These are phyloP conservation scores for Apiospora phragmitis DNA, from an alignment of 2,329 filamentous ascomycete genomes.

Conservation along the genomic window DNA sequence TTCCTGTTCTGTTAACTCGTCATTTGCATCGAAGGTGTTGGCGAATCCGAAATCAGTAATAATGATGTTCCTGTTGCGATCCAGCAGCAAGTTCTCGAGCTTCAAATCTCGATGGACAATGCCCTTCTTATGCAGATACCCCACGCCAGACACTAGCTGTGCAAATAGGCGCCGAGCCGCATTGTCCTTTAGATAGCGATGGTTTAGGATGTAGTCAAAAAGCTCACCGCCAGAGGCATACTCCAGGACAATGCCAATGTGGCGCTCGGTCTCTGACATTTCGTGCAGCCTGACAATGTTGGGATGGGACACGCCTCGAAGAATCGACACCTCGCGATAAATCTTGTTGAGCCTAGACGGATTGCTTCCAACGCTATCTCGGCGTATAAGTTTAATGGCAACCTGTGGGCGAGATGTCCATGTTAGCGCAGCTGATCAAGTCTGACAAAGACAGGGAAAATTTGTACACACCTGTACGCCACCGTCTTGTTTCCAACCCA, in stretches of 20 bases:
- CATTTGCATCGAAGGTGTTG: conserved; percentile 89
- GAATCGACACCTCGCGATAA: conserved; percentile 92
- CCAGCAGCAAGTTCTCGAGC: conserved; percentile 90
- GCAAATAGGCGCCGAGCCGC: conserved; percentile 89
- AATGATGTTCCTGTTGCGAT: conserved; percentile 98
- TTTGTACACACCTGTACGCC: conserved; percentile 67
- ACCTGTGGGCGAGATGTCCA: conserved; percentile 54
- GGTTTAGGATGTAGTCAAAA: conserved; percentile 97
- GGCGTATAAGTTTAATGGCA: conserved; percentile 91
- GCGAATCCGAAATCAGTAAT: conserved; percentile 99
- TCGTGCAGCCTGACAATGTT: conserved; percentile 97
- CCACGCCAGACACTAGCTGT: conserved; percentile 92
- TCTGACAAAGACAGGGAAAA: neutral
- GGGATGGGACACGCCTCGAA: conserved; percentile 84
- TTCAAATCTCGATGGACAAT: conserved; percentile 98
- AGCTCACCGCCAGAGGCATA: conserved; percentile 97
- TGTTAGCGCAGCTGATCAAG: conserved; percentile 19
- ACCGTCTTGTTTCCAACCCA: conserved; percentile 96
- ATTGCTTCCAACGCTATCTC: conserved; percentile 86
- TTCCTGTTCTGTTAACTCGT: conserved; percentile 87
- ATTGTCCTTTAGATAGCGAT: conserved; percentile 93
- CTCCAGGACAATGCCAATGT: conserved; percentile 97
- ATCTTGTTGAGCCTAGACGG: conserved; percentile 92
- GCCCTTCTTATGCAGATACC: conserved; percentile 96
- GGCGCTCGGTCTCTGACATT: conserved; percentile 96